These are phyloP conservation scores for Gossypium davidsonii DNA, from an alignment of 441 rosid genomes.

Conservation along the genomic window DNA sequence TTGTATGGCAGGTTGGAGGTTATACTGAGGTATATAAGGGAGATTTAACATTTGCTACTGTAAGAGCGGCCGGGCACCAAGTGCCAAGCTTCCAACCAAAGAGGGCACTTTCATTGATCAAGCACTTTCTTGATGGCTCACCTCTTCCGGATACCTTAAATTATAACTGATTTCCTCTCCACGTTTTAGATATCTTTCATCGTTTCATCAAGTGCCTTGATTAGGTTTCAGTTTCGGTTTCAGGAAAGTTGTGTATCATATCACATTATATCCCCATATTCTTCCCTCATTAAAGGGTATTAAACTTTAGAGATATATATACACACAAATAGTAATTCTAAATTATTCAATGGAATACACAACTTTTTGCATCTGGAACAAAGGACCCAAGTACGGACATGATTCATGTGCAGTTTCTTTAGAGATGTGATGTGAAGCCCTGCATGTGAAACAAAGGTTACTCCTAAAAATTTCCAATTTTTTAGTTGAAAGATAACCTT, in stretches of 20 bases:
- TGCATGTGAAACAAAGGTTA: too few relatives aligned
- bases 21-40: slow-evolving; percentile 58
- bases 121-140: slow-evolving; percentile 52
- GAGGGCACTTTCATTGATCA: slow-evolving; percentile 64
- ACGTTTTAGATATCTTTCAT: slow-evolving; percentile 5
- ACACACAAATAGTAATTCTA: background rate
- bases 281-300: background rate
- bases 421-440: background rate
- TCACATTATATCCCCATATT: background rate
- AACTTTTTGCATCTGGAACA: background rate
- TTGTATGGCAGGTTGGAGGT: slow-evolving; percentile 71
- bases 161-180: slow-evolving; percentile 12
- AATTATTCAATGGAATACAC: background rate
- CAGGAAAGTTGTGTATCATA: background rate
- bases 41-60: slow-evolving; percentile 61
- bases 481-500: too few relatives aligned
- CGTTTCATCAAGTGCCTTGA: background rate
- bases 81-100: slow-evolving; percentile 76
- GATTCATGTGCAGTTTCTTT: background rate
- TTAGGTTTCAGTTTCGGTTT: background rate
- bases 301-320: background rate
- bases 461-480: too few relatives aligned
- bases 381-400: background rate
- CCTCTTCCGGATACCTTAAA: slow-evolving; percentile 48
- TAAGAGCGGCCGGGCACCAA: slow-evolving; percentile 83